A percentile compares a stretch with the other conserved stretches of the same genome.
Evolutionary conservation across 495 filamentous ascomycete species (phyloP).

Genomic region (Daldinia concentrica): DNA sequence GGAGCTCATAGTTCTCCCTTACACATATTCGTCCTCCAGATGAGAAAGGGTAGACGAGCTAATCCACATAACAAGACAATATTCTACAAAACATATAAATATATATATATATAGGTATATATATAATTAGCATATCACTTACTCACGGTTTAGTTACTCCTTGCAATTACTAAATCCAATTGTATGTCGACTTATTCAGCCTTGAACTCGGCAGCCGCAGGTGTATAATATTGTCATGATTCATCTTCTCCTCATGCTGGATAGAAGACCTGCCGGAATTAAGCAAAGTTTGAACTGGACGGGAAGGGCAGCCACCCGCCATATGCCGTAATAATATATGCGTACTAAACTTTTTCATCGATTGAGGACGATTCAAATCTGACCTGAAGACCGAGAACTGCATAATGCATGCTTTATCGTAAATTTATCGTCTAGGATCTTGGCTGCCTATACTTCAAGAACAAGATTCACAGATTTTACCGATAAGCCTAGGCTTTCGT

Average conservation of each 20-base stretch:
- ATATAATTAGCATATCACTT: too few species aligned
- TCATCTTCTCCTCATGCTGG: slow-evolving; percentile 17
- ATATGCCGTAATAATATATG: neutral
- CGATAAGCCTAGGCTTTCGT: neutral
- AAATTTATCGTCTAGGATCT: slow-evolving; percentile 4
- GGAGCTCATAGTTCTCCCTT: neutral
- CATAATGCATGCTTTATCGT: slow-evolving; percentile 25
- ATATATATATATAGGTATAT: too few species aligned
- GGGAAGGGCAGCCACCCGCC: neutral
- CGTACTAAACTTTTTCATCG: slow-evolving; percentile 12
- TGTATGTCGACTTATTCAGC: neutral
- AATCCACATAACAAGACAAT: too few species aligned
- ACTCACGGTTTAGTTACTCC: too few species aligned
- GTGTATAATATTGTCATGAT: neutral
- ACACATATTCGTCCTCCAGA: neutral
- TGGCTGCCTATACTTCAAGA: neutral
- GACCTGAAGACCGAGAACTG: slow-evolving; percentile 17
- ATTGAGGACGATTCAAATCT: slow-evolving; percentile 9
- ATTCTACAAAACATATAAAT: too few species aligned
- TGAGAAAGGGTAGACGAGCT: too few species aligned
- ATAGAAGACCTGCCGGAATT: slow-evolving; percentile 4
- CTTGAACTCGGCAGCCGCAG: neutral
- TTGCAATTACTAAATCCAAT: neutral
- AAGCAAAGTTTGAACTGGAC: slow-evolving; percentile 11
- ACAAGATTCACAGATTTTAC: neutral